These are phyloP conservation scores for Coix lacrymajobi DNA, from an alignment of 176 grass and related monocot species.

Conservation along the genomic window DNA sequence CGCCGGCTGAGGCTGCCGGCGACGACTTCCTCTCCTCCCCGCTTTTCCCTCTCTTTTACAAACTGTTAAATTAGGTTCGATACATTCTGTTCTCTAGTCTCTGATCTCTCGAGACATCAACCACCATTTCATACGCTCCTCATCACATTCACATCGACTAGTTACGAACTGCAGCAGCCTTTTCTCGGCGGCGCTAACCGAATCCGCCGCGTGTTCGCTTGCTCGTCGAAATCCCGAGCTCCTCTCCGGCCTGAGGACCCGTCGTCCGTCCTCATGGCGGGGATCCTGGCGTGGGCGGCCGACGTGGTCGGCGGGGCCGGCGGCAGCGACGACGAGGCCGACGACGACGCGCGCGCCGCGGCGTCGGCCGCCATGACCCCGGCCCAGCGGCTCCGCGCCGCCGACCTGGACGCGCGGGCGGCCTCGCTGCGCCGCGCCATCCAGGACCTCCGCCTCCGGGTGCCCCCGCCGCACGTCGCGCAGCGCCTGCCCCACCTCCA, in stretches of 20 bases:
- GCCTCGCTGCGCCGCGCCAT: conserved; percentile 59
- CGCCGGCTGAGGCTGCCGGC: background rate
- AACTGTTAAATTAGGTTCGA: too few species aligned
- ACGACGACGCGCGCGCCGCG: conserved; percentile 41
- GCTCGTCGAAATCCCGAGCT: background rate
- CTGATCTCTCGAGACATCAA: background rate
- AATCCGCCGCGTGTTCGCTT: background rate
- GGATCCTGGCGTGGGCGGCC: conserved; percentile 84
- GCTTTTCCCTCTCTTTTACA: too few species aligned
- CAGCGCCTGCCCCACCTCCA: conserved; percentile 86
- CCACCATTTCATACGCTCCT: background rate
- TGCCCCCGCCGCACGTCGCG: conserved; percentile 73
- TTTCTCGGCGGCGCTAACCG: background rate
- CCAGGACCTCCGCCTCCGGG: conserved; percentile 75
- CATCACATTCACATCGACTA: too few species aligned
- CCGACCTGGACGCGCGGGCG: conserved; percentile 57
- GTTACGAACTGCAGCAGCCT: background rate
- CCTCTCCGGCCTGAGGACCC: background rate
- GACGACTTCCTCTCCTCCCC: background rate
- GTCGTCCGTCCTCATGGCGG: conserved; percentile 44
- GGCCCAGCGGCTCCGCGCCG: conserved; percentile 58
- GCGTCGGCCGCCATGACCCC: conserved; percentile 57
- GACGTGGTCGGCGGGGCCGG: conserved; percentile 70
- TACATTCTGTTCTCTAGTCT: background rate
- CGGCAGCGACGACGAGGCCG: conserved; percentile 44